Evolutionary conservation across 2,329 filamentous ascomycete genomes (phyloP), one percentile per base, ranked within the genome.

Genomic region (Botryosphaeria dothidea): DNA sequence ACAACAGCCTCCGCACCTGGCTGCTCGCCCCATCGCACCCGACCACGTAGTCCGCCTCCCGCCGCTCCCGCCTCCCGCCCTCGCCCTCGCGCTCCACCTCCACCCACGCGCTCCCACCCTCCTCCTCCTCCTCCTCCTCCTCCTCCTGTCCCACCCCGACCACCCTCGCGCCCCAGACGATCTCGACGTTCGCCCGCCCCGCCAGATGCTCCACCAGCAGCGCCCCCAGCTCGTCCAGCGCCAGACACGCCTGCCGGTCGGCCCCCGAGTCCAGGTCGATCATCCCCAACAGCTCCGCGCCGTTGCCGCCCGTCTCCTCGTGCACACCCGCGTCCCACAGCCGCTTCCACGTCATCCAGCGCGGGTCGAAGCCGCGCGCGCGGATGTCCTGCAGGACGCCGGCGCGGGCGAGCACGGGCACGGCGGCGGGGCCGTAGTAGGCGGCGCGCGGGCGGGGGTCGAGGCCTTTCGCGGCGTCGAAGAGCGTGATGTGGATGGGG

Each of bases 391-490:
- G 81, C 19, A 89, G 75, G 11, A 89, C 81, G 0, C 87, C 87
- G 0, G 87, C 87, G n/a, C 84, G 81, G 45, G 78, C 72, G 56
- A 90, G 80, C 65, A 87, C 86, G 43, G 83, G 83, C 48, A 86
- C 82, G 1, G 86, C 86, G 0, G 86, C 81, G 0, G 84, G 80
- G 3, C 84, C 85, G 71, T 88, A 89, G 73, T 88, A 85, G 2
- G 86, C 85, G 15, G 87, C 87, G 29, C 87, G 85, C 0, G 87
- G 87, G 65, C 86, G 85, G 65, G 83, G 79, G 75, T 88, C 85
- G 51, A 89, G 79, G 62, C 82, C 77, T 27, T 79, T 72, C 1
- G 82, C 80, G 29, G 83, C 82, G 69, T 90, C 87, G 62, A 89
- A 77, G 23, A 88, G 78, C 25, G 82, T 82, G 48, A 85, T 82